Evolutionary conservation across 495 filamentous ascomycete species (phyloP).

Genomic region (Hyaloscypha variabilis): DNA sequence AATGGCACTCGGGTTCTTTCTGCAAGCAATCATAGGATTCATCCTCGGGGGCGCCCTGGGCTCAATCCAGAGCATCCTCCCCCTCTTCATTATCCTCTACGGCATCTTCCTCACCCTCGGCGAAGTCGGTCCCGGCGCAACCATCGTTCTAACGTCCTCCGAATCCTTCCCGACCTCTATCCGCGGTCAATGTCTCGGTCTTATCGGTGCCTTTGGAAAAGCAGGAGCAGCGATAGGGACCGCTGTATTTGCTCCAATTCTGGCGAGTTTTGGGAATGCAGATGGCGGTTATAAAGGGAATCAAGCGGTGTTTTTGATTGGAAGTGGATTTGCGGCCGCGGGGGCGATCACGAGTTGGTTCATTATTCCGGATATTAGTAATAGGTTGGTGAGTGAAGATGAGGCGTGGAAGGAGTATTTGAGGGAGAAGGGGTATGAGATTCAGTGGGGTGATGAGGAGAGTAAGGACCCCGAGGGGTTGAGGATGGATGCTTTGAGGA

Average conservation of each 20-base stretch:
- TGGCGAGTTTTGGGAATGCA: slow-evolving; percentile 36
- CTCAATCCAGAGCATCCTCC: slow-evolving; percentile 45
- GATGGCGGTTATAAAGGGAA: slow-evolving; percentile 40
- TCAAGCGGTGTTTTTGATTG: slow-evolving; percentile 51
- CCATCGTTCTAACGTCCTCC: slow-evolving; percentile 19
- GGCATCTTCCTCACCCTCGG: slow-evolving; percentile 50
- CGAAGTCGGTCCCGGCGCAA: slow-evolving; percentile 49
- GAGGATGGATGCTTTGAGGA: slow-evolving; percentile 7
- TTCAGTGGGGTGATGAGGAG: slow-evolving; percentile 14
- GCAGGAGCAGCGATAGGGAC: slow-evolving; percentile 51
- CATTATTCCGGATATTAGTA: slow-evolving; percentile 47
- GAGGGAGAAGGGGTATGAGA: slow-evolving; percentile 43
- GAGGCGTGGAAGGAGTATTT: slow-evolving; percentile 45
- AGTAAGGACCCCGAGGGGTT: slow-evolving; percentile 8
- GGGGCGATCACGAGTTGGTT: slow-evolving; percentile 47
- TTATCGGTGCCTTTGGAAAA: slow-evolving; percentile 49
- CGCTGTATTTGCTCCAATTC: slow-evolving; percentile 46
- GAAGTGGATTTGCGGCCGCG: slow-evolving; percentile 42
- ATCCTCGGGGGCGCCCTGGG: slow-evolving; percentile 47
- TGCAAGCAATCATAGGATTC: slow-evolving; percentile 48
- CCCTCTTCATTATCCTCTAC: slow-evolving; percentile 53
- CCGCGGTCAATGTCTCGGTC: slow-evolving; percentile 51
- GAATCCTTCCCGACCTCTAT: slow-evolving; percentile 53
- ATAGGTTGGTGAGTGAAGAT: slow-evolving; percentile 49
- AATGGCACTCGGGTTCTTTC: slow-evolving; percentile 45